A percentile compares a stretch with the other conserved stretches of the same genome.
Conservation (phyloP, 225 moss, liverwort and hornwort species). For the Bryoerythrophyllum caledonicum region DNA sequence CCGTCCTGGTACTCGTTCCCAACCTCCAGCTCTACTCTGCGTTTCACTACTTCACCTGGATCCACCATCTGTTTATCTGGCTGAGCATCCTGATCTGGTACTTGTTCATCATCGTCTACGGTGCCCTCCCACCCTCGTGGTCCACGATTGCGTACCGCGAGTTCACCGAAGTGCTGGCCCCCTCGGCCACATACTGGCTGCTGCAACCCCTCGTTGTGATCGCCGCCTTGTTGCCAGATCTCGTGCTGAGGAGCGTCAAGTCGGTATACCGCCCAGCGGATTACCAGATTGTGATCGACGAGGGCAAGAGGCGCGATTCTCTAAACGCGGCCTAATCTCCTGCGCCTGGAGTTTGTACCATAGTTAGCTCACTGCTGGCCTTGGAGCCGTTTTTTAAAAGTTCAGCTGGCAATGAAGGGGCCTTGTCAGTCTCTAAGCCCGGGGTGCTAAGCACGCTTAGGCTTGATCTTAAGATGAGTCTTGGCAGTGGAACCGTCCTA, state of each 20-base stretch:
- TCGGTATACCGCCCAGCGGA: conserved; percentile 54
- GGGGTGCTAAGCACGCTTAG: background rate
- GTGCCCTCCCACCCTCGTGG: conserved; percentile 44
- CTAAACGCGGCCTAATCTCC: conserved; percentile 24
- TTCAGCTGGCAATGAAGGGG: conserved; percentile 36
- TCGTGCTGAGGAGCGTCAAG: conserved; percentile 49
- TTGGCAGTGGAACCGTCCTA: conserved; percentile 17
- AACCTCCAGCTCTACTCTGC: conserved; percentile 65
- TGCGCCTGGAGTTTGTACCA: conserved; percentile 29
- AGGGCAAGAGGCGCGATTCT: conserved; percentile 14
- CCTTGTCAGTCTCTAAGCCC: conserved; percentile 24
- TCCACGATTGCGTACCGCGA: conserved; percentile 59
- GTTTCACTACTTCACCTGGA: conserved; percentile 85
- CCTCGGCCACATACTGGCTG: conserved; percentile 75
- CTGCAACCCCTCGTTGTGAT: conserved; percentile 70
- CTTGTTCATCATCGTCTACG: conserved; percentile 73
- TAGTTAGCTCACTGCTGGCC: conserved; percentile 19
- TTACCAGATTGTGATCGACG: conserved; percentile 68
- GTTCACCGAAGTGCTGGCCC: conserved; percentile 70
- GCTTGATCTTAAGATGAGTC: background rate
- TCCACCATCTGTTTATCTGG: conserved; percentile 79
- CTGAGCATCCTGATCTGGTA: conserved; percentile 70
- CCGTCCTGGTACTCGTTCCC: conserved; percentile 75
- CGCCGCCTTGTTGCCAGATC: conserved; percentile 63
- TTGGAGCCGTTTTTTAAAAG: background rate